Base-by-base conservation (phyloP, 768 basidiomycete species). In the Suillus subalutaceus region DNA sequence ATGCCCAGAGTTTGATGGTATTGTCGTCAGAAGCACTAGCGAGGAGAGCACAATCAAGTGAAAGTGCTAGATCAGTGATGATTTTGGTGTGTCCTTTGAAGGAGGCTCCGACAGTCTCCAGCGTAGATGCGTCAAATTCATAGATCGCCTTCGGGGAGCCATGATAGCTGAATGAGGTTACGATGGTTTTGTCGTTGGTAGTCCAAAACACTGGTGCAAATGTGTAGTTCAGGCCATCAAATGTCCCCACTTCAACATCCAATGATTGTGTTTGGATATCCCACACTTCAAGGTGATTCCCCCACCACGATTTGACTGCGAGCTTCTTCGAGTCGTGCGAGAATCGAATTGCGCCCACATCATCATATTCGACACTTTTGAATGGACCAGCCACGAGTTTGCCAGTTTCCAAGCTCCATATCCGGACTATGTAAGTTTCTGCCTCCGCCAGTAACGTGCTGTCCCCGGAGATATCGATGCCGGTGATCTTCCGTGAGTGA, bases 1-100 rank as follows among this genome's bases (percentile, higher is more conserved):
- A 53, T 23, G 69, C 59, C 69, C 69, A 70, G 10, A 70, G 30
- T 5, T 60, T 38, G 32, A 70, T 26, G n/a, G 68, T 69, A 1
- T 53, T 16, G 20, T 70, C 69, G 2, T 12, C 0, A 6, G 69
- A 62, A 15, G 69, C 59, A 18, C 69, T 66, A 2, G 55, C 65
- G 20, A 70, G 41, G n/a, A 38, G 40, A 15, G 26, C 5, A 16
- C 63, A 41, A 40, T 69, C 55, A 1, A 63, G 38, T 20, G 67
- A 65, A 50, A 65, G 56, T 20, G 50, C 50, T 30, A 52, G 23
- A 52, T 13, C n/a, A n/a, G n/a, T 20, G 23, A 52, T 52, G 23
- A 3, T 26, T 0, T 26, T 15, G 6, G 13, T 26, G 23, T 26
- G 13, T 1, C 23, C 50, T 26, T 52, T 0, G 13, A 52, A 52